These are phyloP conservation scores for Suhomyces kunorum DNA, from an alignment of 1,139 yeast genomes.

Conservation along the genomic window DNA sequence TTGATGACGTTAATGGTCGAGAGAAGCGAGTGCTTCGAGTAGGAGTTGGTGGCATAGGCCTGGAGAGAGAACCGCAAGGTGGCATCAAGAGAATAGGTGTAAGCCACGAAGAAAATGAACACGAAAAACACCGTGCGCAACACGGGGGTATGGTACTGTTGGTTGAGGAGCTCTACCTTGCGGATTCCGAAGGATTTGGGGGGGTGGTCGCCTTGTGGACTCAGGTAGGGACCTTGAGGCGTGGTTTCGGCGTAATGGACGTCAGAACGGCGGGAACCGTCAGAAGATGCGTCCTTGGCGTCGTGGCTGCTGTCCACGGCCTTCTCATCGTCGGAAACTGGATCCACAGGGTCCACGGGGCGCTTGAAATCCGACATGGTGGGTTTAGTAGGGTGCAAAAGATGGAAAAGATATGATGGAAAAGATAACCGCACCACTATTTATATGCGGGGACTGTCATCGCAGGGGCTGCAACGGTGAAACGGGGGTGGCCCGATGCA, in stretches of 20 bases:
- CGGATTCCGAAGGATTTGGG: slow-evolving; percentile 39
- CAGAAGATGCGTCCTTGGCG: no score
- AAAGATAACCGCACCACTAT: not conserved
- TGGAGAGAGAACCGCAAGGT: slow-evolving; percentile 53
- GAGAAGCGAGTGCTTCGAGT: slow-evolving; percentile 56
- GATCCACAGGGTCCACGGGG: not conserved
- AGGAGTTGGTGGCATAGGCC: slow-evolving; percentile 56
- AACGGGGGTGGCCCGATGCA: no score
- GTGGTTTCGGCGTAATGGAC: no score
- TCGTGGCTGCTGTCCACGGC: no score
- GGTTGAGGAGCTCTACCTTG: slow-evolving; percentile 43
- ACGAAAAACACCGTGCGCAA: slow-evolving; percentile 44
- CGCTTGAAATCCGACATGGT: no score
- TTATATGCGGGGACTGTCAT: not conserved
- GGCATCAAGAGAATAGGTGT: slow-evolving; percentile 68
- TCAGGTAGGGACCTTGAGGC: no score
- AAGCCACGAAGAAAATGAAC: slow-evolving; percentile 59
- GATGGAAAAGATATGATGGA: not conserved
- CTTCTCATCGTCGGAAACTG: not conserved
- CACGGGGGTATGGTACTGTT: slow-evolving; percentile 27
- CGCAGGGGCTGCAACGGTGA: no score
- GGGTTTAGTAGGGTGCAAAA: no score
- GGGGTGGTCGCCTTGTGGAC: no score
- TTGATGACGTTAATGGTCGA: slow-evolving; percentile 66
- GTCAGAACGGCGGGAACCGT: no score